Percentiles rank a stretch among this genome's conserved stretches.
Evolutionary conservation across 495 filamentous ascomycete species (phyloP).

Genomic region (Bacidia rubella): DNA sequence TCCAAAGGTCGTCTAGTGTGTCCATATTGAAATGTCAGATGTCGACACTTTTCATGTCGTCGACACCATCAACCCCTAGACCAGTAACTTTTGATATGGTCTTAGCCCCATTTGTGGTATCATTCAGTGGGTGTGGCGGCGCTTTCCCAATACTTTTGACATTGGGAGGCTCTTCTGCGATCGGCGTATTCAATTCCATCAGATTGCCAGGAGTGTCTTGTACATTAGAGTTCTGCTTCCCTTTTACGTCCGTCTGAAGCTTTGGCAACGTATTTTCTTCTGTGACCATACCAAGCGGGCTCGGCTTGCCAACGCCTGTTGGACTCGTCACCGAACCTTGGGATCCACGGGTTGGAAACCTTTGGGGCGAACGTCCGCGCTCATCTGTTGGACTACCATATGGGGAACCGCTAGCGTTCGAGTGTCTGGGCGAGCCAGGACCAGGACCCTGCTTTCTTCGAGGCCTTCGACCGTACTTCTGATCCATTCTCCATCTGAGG

Average conservation of each 20-base stretch:
- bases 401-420: constrained; percentile 28
- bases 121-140: constrained; percentile 7
- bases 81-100: constrained; percentile 19
- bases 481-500: constrained; percentile 83
- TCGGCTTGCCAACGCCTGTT: constrained; percentile 36
- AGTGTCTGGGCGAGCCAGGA: constrained; percentile 18
- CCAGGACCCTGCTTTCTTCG: constrained; percentile 34
- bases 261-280: constrained; percentile 34
- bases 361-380: constrained; percentile 40
- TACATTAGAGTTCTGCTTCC: constrained; percentile 21
- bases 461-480: constrained; percentile 61
- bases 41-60: constrained; percentile 45
- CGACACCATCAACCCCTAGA: constrained; percentile 21
- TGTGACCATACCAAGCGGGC: constrained; percentile 39
- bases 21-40: constrained; percentile 24
- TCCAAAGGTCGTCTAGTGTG: not conserved
- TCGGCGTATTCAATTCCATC: constrained; percentile 33
- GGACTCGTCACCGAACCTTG: constrained; percentile 28
- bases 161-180: constrained; percentile 5
- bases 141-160: constrained; percentile 7
- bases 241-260: constrained; percentile 22
- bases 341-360: constrained; percentile 34
- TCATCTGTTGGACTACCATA: constrained; percentile 40
- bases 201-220: constrained; percentile 29
- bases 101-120: constrained; percentile 15